Evolutionary conservation across 2,329 filamentous ascomycete species (phyloP), one percentile per base, ranked within the genome.

Genomic region (Cryphonectria carpinicola): DNA sequence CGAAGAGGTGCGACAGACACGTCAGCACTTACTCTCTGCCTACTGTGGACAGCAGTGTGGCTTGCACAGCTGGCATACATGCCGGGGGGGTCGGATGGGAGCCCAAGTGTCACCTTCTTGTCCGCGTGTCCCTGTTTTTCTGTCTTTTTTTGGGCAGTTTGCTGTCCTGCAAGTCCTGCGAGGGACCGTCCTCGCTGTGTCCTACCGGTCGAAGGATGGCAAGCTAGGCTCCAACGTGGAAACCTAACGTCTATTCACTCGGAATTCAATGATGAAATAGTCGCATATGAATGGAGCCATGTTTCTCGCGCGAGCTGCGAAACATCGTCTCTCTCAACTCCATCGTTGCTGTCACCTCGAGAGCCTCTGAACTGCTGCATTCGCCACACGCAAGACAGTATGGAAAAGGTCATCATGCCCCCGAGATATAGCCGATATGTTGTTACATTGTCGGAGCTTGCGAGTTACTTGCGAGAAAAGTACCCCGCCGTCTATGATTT

Each of bases 401-500:
- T 71, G 69, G 58, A 56, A n/a, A 68, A 69, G 62, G 67, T 71
- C 32, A 67, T 68, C 46, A 41, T 73, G 14, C 69, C 70, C 19
- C 64, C 54, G 22, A 63, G 58, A 4, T 66, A 35, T 52, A 65
- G 66, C 49, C 69, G 71, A 60, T 73, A 73, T 35, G 66, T 73
- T 22, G 58, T 71, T 14, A 65, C 66, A 25, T 43, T 63, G 25
- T 41, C 46, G 49, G 66, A 69, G 41, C 41, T 70, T n/a, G 32
- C 32, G 1, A 70, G n/a, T 3, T 71, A 71, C 37, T 37, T 74
- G 10, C 22, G 41, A 35, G 68, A 52, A 28, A 63, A 17, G 4
- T 73, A 66, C 64, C 71, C 71, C 6, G 25, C 32, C 25, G 61
- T 17, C 10, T 35, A 70, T 64, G 69, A 74, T 25, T 74, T 73